Base-by-base conservation (phyloP, 139 green algal species). In the Pleodorina starrii region DNA sequence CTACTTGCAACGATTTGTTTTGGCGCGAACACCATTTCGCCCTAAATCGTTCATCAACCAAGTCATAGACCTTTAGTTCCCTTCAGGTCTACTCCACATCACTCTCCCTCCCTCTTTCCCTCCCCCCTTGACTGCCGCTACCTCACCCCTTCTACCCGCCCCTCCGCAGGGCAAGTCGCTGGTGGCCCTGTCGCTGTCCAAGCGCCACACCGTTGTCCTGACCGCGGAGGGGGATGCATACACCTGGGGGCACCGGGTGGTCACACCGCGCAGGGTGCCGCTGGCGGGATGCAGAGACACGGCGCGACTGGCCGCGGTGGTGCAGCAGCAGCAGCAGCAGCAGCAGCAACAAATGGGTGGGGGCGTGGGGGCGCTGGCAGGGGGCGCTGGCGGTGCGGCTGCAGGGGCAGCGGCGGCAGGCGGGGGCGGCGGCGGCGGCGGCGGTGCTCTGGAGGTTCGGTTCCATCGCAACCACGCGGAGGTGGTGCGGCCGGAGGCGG, bases 131-230 rank as follows among this genome's bases (percentile, higher is more conserved):
- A n/a, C n/a, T n/a, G n/a, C n/a, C n/a, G n/a, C n/a, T n/a, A n/a
- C n/a, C n/a, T n/a, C n/a, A n/a, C n/a, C n/a, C n/a, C n/a, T n/a
- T n/a, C n/a, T n/a, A n/a, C n/a, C n/a, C n/a, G n/a, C 54, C 54
- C 54, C 21, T 5, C 38, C 92, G 66, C 90, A 95, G 86, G 96
- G 95, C 44, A 93, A 93, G 63, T 12, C 35, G 27, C 84, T 99
- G 81, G 60, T 92, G 25, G 91, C 89, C 0, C 92, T 98, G 23
- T 94, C 96, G 7, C 93, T 95, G 14, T 96, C 97, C 50, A 99
- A 99, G 94, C 93, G 95, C 6, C 97, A 99, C 93, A 98, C 95
- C 0, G 86, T 99, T 36, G 96, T 92, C 54, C 90, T 98, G 54
- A 97, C 93, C 0, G 83, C 91, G 0, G 92, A 94, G 7, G 98